These are phyloP conservation scores for Akanthomyces lecanii DNA, from an alignment of 2,329 filamentous ascomycete genomes.

Conservation along the genomic window DNA sequence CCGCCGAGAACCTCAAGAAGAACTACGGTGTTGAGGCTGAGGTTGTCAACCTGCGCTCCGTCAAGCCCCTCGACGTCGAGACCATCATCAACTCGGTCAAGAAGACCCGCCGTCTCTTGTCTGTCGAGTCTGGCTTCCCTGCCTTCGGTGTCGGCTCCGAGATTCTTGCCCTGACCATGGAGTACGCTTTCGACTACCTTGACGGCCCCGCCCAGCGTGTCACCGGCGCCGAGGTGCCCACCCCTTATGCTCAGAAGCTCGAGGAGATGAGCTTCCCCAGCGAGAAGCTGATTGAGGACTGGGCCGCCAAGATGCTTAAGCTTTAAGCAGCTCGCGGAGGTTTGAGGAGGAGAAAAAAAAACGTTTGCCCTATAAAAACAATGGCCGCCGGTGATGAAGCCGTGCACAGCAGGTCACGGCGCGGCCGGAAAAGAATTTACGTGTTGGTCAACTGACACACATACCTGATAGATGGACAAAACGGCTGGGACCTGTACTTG, in stretches of 20 bases:
- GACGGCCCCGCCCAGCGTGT: slow-evolving; percentile 89
- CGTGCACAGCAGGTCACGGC: background rate
- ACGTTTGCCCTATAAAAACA: background rate
- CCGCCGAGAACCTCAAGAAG: slow-evolving; percentile 87
- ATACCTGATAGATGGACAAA: slow-evolving; percentile 33
- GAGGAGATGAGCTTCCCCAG: slow-evolving; percentile 96
- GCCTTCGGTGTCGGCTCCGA: slow-evolving; percentile 90
- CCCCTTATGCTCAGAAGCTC: slow-evolving; percentile 86
- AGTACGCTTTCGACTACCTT: slow-evolving; percentile 98
- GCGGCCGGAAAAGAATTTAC: background rate
- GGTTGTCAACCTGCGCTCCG: slow-evolving; percentile 94
- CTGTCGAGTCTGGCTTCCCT: slow-evolving; percentile 93
- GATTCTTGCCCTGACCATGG: slow-evolving; percentile 90
- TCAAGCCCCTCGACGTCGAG: slow-evolving; percentile 96
- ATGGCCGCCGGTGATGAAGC: background rate
- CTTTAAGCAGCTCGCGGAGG: slow-evolving; percentile 50
- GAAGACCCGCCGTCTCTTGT: slow-evolving; percentile 92
- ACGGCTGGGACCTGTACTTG: slow-evolving; percentile 38
- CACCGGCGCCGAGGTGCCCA: slow-evolving; percentile 95
- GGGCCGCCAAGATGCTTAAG: slow-evolving; percentile 82
- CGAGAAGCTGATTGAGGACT: slow-evolving; percentile 80
- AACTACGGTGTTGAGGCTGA: slow-evolving; percentile 95
- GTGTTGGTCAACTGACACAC: slow-evolving; percentile 21
- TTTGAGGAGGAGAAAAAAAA: background rate
- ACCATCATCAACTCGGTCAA: slow-evolving; percentile 95